Conservation (phyloP, 2,329 filamentous ascomycete genomes). For the Epichloe sibirici region DNA sequence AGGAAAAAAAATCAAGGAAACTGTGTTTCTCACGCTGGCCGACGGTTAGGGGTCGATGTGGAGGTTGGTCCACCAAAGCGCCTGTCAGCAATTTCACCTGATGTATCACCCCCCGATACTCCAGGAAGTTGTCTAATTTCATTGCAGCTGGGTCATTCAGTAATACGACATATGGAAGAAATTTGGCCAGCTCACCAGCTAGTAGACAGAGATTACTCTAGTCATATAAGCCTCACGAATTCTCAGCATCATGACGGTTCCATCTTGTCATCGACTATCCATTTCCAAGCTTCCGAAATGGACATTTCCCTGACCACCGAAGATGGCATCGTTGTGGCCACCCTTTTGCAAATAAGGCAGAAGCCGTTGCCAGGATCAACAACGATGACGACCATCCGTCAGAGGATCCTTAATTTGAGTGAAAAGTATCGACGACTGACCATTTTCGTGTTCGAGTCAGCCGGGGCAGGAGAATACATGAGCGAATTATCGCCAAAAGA, state of each 20-base stretch:
- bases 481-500: conserved; percentile 28
- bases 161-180: conserved; percentile 39
- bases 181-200: conserved; percentile 37
- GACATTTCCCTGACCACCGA: conserved; percentile 62
- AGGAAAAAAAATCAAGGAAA: not conserved
- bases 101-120: conserved; percentile 7
- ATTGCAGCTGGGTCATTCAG: conserved; percentile 28
- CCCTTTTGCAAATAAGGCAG: conserved; percentile 61
- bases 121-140: conserved; percentile 37
- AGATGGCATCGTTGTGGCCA: conserved; percentile 58
- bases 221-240: conserved; percentile 11
- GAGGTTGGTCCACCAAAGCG: not conserved
- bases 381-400: conserved; percentile 34
- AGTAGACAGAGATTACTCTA: conserved; percentile 46
- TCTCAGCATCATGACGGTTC: conserved; percentile 19
- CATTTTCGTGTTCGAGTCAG: conserved; percentile 52
- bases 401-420: conserved; percentile 40
- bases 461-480: conserved; percentile 27
- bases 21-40: not conserved
- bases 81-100: conserved; percentile 8
- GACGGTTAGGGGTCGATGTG: not conserved
- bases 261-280: too few relatives aligned
- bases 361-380: conserved; percentile 45
- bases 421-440: conserved; percentile 54
- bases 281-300: conserved; percentile 41